Evolutionary conservation across 2,329 filamentous ascomycete genomes (phyloP), one percentile per base, ranked within the genome.

Genomic region (Penicillium sp.): DNA sequence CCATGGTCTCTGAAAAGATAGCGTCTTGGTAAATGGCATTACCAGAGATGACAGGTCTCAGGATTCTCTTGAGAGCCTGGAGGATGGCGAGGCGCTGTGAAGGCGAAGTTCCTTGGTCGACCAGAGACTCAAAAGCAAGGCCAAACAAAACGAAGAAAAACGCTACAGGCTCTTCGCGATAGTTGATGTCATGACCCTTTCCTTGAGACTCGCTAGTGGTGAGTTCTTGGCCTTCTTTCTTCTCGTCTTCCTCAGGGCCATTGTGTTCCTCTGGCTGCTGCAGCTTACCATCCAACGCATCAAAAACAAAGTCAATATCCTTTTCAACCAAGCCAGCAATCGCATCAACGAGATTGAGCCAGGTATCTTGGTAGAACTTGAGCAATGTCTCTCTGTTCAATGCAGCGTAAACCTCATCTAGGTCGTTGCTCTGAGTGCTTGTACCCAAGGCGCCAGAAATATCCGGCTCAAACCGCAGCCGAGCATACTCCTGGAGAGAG

Each of bases 111-210:
- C 89, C 87, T 45, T 92, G 86, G 6, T 90, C 91, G 7, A 93
- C 93, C 22, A 99, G 83, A 18, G 95, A 93, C 75, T 99, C 95
- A 64, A 99, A 97, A 0, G 93, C 92, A 54, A 99, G 87, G 11
- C 94, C 94, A 66, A 97, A 99, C 0, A 99, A 82, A 14, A 99
- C 93, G 67, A 99, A 99, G 79, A 99, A 99, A 81, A 99, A 99
- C 0, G 94, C 94, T 1, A 97, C 91, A 0, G 94, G 94, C 71
- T 99, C 94, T 68, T 97, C 93, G 46, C 94, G 89, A 71, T 99
- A 99, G 73, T 97, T 97, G 77, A 99, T 97, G 62, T 93, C 90
- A 47, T 87, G 82, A 3, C 82, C 83, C 69, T 88, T 90, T 15
- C 79, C 77, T 42, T 82, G 59, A 3, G 48, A 26, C 22, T 69